Evolutionary conservation across 306 rosid species (phyloP).

Genomic region (Hippophae gyantsensis): DNA sequence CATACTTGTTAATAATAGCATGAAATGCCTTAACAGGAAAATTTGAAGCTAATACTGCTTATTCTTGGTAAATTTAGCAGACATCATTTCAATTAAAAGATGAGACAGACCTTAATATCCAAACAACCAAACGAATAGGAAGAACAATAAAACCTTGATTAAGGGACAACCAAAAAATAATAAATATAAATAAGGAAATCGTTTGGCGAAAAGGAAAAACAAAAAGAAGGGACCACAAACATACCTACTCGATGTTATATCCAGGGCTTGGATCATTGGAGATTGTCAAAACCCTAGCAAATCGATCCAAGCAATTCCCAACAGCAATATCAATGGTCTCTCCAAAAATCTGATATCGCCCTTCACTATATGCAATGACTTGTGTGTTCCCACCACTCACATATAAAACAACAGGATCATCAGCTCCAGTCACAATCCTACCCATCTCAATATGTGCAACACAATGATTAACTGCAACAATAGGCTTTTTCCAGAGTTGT

Average conservation of each 20-base stretch:
- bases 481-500: conserved; percentile 80
- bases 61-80: too few species aligned
- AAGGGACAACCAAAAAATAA: neutral
- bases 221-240: neutral
- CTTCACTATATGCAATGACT: conserved; percentile 91
- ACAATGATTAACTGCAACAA: conserved; percentile 80
- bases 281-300: conserved; percentile 69
- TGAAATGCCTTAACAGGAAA: too few species aligned
- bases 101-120: too few species aligned
- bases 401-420: conserved; percentile 84
- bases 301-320: conserved; percentile 93
- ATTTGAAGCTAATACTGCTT: too few species aligned
- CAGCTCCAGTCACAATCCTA: conserved; percentile 81
- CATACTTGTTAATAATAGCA: too few species aligned
- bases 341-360: conserved; percentile 77
- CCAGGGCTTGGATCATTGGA: conserved; percentile 91
- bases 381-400: conserved; percentile 96
- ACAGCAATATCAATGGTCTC: conserved; percentile 94
- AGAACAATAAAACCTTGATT: neutral
- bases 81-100: too few species aligned
- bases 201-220: neutral
- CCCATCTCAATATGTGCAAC: conserved; percentile 99
- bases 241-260: conserved; percentile 88
- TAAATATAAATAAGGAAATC: neutral
- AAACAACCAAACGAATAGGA: too few species aligned